Conservation (phyloP, 2,329 filamentous ascomycete species). For the Fusarium nematophilum region DNA sequence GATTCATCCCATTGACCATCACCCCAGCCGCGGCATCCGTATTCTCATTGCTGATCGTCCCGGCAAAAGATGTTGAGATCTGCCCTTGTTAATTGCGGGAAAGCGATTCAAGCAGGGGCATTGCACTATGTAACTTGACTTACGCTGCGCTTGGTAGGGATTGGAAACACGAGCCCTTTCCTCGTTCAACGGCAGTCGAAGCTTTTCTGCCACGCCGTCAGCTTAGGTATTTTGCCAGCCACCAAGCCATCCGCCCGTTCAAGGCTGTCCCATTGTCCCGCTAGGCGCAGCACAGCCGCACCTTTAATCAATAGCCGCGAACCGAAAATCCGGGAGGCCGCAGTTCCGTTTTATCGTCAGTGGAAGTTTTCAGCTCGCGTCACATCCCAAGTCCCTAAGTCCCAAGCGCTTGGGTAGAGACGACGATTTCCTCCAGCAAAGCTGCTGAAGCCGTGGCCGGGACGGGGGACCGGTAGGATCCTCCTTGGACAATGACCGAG, state of each 20-base stretch:
- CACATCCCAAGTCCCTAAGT: neutral
- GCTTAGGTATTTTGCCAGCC: conserved; percentile 3
- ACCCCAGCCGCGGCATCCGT: neutral
- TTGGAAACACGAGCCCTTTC: too few species aligned
- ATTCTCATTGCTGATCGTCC: conserved; percentile 21
- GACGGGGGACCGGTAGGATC: conserved; percentile 2
- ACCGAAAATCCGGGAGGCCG: conserved; percentile 14
- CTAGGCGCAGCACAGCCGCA: conserved; percentile 10
- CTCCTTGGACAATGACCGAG: conserved; percentile 2
- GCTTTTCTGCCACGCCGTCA: conserved; percentile 2
- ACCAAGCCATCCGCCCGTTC: conserved; percentile 10
- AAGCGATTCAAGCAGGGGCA: neutral
- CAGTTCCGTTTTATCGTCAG: conserved; percentile 3
- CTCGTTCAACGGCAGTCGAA: neutral
- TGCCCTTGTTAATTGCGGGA: conserved; percentile 6
- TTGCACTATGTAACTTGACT: too few species aligned
- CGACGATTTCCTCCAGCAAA: neutral
- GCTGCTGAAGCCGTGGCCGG: neutral
- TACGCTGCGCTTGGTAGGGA: too few species aligned
- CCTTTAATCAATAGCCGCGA: conserved; percentile 19
- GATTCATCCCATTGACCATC: neutral
- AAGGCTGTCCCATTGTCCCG: conserved; percentile 14
- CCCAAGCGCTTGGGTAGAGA: neutral
- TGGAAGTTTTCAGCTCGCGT: conserved; percentile 4
- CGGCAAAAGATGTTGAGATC: conserved; percentile 11